Base-by-base conservation (phyloP, 176 grass and related monocot genomes). In the Bothriochloa decipiens region DNA sequence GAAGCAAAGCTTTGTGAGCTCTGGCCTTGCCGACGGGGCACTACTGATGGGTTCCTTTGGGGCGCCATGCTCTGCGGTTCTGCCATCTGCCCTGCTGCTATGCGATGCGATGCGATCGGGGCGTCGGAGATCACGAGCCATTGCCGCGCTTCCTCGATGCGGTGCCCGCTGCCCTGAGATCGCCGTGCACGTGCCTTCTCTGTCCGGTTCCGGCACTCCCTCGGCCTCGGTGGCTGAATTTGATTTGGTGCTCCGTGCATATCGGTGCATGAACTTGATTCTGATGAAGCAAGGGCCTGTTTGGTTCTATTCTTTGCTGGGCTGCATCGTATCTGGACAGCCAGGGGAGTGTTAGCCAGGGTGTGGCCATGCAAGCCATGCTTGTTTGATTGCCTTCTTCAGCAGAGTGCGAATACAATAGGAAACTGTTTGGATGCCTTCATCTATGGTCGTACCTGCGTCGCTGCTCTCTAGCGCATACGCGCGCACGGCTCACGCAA, bases 21-120 rank as follows among this genome's bases (percentile, higher is more conserved):
- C 41, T 5, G 42, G 20, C 20, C 29, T 17, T 69, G 79, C 45
- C 46, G 79, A 55, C 65, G 45, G 46, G 29, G 78, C 6, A 81
- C 45, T 39, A 81, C 45, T 39, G 11, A 69, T 81, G 57, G 12
- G 28, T 23, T 80, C 64, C 78, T n/a, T 5, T 26, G 46, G 65
- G 17, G 79, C 47, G 10, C 47, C 65, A 81, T 40, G 32, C 65
- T 3, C 52, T 14, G 20, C 65, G 45, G 65, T 70, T 81, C 79
- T 37, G 43, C 43, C 64, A n/a, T n/a, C 29, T 36, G 65, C 66
- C n/a, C n/a, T n/a, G n/a, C n/a, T n/a, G n/a, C n/a, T n/a, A n/a
- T 13, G 3, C 3, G 47, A 4, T 22, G 28, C 49, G 49, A 53
- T 53, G 49, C 20, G 45, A 37, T 70, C 33, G 58, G 58, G 20